phyloP scores from a whole-genome alignment of 805 yeast species.

The Metschnikowia arizonensis region DNA sequence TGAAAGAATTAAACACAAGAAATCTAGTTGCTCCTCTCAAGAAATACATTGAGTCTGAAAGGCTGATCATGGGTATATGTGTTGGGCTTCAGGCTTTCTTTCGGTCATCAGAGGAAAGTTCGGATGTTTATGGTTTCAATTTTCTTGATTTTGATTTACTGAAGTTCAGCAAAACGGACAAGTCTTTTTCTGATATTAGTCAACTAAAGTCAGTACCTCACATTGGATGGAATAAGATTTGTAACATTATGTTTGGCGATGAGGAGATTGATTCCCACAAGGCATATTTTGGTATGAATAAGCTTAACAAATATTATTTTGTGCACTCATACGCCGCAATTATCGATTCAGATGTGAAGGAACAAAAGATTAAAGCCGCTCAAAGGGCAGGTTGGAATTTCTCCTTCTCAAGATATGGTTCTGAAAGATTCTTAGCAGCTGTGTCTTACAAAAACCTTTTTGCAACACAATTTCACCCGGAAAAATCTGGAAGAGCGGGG shows the following conservation, averaged over 20 bases:
- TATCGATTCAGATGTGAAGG: slow-evolving; percentile 31
- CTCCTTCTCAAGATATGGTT: slow-evolving; percentile 69
- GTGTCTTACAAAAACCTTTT: slow-evolving; percentile 70
- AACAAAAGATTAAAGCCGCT: slow-evolving; percentile 26
- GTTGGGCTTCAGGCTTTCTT: slow-evolving; percentile 92
- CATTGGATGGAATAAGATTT: slow-evolving; percentile 86
- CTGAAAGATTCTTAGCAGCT: slow-evolving; percentile 81
- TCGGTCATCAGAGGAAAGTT: slow-evolving; percentile 68
- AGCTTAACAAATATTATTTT: slow-evolving; percentile 75
- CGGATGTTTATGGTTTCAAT: slow-evolving; percentile 48
- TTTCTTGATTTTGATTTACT: slow-evolving; percentile 43
- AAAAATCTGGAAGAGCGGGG: slow-evolving; percentile 92
- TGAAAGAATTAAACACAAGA: slow-evolving; percentile 57
- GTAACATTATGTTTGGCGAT: slow-evolving; percentile 22
- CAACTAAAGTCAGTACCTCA: slow-evolving; percentile 83
- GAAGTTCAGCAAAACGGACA: slow-evolving; percentile 51
- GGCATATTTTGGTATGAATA: slow-evolving; percentile 59
- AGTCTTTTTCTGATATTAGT: slow-evolving; percentile 21
- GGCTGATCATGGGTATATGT: slow-evolving; percentile 93
- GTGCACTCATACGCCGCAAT: slow-evolving; percentile 92
- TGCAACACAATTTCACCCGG: slow-evolving; percentile 99
- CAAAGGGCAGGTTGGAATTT: slow-evolving; percentile 60
- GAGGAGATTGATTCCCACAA: slow-evolving; percentile 21
- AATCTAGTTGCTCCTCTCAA: slow-evolving; percentile 64
- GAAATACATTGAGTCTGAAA: slow-evolving; percentile 68